These are phyloP conservation scores for Botrytis deweyae DNA, from an alignment of 2,329 filamentous ascomycete genomes.

Conservation along the genomic window DNA sequence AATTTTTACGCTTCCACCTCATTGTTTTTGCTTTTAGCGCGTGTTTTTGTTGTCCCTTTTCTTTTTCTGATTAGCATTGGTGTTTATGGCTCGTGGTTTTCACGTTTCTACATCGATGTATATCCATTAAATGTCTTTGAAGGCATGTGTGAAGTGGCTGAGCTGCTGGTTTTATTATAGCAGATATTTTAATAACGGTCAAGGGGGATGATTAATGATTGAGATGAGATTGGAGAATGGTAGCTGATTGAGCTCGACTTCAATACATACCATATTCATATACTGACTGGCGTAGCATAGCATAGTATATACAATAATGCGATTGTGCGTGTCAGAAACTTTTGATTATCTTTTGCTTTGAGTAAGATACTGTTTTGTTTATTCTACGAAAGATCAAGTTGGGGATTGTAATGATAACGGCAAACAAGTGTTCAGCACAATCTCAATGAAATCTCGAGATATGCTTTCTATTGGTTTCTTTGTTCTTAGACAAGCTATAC, in stretches of 20 bases:
- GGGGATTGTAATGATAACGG: neutral
- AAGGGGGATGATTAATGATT: slow-evolving; percentile 15
- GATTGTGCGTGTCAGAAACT: neutral
- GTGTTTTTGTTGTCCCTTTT: slow-evolving; percentile 1
- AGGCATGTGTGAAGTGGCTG: neutral
- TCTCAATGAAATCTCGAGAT: rapidly evolving
- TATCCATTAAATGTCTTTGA: slow-evolving; percentile 10
- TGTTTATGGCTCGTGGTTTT: slow-evolving; percentile 36
- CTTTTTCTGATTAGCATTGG: slow-evolving; percentile 38
- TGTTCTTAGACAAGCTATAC: neutral
- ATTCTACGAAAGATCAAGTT: too few species aligned
- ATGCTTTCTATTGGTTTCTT: neutral
- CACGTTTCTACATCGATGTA: slow-evolving; percentile 28
- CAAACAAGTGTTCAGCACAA: neutral
- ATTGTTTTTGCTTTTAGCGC: slow-evolving; percentile 16
- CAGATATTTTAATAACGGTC: slow-evolving; percentile 19
- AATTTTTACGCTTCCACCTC: slow-evolving; percentile 31
- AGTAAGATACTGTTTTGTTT: neutral
- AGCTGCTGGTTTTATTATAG: slow-evolving; percentile 14
- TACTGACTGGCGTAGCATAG: slow-evolving; percentile 6
- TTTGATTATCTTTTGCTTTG: neutral
- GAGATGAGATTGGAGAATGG: neutral
- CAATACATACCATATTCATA: neutral
- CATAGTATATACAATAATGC: slow-evolving; percentile 15
- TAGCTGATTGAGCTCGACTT: neutral